These are phyloP conservation scores for Otatea glauca DNA, from an alignment of 176 grass and related monocot genomes.

Conservation along the genomic window DNA sequence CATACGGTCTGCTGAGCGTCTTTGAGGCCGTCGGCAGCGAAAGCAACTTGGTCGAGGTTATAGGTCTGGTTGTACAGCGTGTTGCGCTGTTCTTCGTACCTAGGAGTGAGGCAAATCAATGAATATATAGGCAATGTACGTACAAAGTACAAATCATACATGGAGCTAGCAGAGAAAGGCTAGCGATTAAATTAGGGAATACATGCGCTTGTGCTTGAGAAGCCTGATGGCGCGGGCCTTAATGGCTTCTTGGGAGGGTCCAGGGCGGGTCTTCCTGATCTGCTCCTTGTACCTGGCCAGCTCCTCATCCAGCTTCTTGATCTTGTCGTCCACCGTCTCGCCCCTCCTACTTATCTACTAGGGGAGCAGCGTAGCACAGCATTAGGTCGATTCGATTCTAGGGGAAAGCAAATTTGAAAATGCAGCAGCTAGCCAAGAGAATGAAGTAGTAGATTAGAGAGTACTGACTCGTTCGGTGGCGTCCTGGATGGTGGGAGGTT, in stretches of 20 bases:
- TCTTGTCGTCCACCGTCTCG: slow-evolving; percentile 88
- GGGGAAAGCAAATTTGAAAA: neutral
- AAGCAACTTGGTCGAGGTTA: slow-evolving; percentile 93
- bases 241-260: slow-evolving; percentile 91
- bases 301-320: slow-evolving; percentile 95
- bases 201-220: slow-evolving; percentile 92
- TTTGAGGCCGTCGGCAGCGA: slow-evolving; percentile 88
- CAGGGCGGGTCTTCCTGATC: slow-evolving; percentile 82
- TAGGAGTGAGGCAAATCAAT: neutral
- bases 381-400: neutral
- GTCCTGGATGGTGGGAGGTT: slow-evolving; percentile 81
- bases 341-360: slow-evolving; percentile 85
- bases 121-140: too few relatives aligned
- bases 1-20: slow-evolving; percentile 93
- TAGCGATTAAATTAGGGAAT: neutral
- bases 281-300: slow-evolving; percentile 81
- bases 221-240: slow-evolving; percentile 91
- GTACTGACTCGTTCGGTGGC: slow-evolving; percentile 72
- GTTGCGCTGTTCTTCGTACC: slow-evolving; percentile 95
- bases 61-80: slow-evolving; percentile 95
- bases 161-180: too few relatives aligned
- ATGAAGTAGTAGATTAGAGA: neutral
- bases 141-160: too few relatives aligned
- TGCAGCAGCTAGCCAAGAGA: neutral
- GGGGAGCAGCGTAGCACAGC: neutral